Evolutionary conservation across 169 alveolate genomes (phyloP).

Genomic region (Eimeria falciformis): DNA sequence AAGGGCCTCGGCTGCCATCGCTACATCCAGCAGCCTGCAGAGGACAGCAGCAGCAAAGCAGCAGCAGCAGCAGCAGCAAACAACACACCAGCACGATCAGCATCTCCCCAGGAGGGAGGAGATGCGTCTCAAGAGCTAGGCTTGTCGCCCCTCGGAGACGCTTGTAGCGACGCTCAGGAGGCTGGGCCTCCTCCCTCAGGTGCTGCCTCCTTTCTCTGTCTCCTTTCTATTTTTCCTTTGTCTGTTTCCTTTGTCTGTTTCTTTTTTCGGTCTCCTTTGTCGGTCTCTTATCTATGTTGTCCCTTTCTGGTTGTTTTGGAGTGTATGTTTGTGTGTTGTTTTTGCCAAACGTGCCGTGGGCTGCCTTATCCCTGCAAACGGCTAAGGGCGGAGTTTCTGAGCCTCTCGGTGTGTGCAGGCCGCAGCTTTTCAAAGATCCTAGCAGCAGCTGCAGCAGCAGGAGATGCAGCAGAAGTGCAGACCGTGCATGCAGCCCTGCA

Average conservation of each 20-base stretch:
- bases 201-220: background rate
- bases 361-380: background rate
- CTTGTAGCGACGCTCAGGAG: too few relatives aligned
- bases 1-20: conserved; percentile 69
- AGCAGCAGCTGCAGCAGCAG: conserved; percentile 36
- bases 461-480: background rate
- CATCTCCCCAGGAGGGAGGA: too few relatives aligned
- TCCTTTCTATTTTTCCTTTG: background rate
- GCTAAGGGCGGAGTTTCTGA: background rate
- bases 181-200: background rate
- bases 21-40: conserved; percentile 9
- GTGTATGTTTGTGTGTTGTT: too few relatives aligned
- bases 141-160: too few relatives aligned
- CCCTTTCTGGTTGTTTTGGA: too few relatives aligned
- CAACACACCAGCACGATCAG: background rate
- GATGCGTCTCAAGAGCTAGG: too few relatives aligned
- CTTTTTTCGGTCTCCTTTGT: background rate
- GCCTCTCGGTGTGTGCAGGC: background rate
- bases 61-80: conserved; percentile 3
- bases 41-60: background rate
- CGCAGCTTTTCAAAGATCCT: too few relatives aligned
- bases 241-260: background rate
- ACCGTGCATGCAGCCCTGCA: conserved; percentile 15
- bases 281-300: background rate
- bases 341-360: background rate